Conservation (phyloP, 2,329 filamentous ascomycete species). For the Alternaria hordeiaustralica region DNA sequence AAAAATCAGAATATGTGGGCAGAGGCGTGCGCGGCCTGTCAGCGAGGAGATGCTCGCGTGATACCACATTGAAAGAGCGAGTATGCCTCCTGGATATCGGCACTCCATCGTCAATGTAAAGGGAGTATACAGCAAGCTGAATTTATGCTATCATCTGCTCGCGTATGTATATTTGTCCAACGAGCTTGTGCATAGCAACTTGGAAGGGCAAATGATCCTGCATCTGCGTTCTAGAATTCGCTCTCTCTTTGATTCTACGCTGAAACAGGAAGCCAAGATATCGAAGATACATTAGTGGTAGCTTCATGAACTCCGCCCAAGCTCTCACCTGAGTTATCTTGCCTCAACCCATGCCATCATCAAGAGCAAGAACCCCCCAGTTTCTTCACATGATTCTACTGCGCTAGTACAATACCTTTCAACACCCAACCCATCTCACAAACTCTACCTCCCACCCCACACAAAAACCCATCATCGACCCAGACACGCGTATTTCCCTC, state of each 20-base stretch:
- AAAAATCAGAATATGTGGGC: background rate
- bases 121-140: background rate
- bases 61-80: background rate
- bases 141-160: background rate
- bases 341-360: background rate
- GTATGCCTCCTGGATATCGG: background rate
- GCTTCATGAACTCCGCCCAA: background rate
- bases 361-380: background rate
- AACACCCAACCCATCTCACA: background rate
- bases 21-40: background rate
- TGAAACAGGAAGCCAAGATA: background rate
- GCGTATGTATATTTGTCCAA: background rate
- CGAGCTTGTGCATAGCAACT: background rate
- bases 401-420: background rate
- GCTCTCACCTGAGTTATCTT: background rate
- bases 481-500: background rate
- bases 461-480: background rate
- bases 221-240: background rate
- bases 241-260: background rate
- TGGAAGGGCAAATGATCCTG: background rate
- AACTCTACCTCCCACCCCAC: background rate
- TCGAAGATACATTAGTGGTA: no score
- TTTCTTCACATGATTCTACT: background rate
- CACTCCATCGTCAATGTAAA: background rate
- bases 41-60: background rate